Conservation (phyloP, 768 basidiomycete species). For the Chalciporus chontae region DNA sequence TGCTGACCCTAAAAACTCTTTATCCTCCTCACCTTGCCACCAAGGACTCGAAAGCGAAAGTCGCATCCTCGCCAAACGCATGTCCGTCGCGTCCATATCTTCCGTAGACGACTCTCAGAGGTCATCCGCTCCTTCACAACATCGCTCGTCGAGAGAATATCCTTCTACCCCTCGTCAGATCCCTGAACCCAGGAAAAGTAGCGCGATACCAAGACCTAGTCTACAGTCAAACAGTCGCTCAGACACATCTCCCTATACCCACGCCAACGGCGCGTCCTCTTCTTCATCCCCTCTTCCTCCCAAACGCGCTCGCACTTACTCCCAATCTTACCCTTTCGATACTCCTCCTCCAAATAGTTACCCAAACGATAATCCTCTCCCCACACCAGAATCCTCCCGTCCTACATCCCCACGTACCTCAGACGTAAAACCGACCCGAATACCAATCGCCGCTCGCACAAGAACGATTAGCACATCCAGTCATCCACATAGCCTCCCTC, state of each 20-base stretch:
- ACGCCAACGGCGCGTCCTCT: constrained; percentile 28
- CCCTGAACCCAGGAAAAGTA: constrained; percentile 33
- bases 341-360: constrained; percentile 31
- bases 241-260: constrained; percentile 21
- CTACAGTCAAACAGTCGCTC: constrained; percentile 31
- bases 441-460: constrained; percentile 41
- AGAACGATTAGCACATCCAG: constrained; percentile 43
- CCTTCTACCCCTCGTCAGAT: constrained; percentile 19
- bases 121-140: constrained; percentile 18
- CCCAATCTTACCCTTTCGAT: constrained; percentile 54
- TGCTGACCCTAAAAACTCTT: background rate
- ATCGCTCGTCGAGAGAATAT: constrained; percentile 19
- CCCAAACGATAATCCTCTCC: constrained; percentile 25
- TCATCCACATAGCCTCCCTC: constrained; percentile 30
- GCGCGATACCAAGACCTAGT: constrained; percentile 48
- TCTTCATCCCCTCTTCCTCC: constrained; percentile 29
- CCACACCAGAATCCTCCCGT: constrained; percentile 37
- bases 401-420: constrained; percentile 44
- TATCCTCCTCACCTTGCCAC: background rate
- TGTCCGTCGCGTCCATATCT: constrained; percentile 69
- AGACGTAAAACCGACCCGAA: constrained; percentile 43
- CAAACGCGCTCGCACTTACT: constrained; percentile 62
- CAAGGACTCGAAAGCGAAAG: constrained; percentile 81
- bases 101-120: constrained; percentile 45
- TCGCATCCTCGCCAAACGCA: constrained; percentile 68